Base-by-base conservation (phyloP, 2,329 filamentous ascomycete genomes). In the Pseudogymnoascus sp. region DNA sequence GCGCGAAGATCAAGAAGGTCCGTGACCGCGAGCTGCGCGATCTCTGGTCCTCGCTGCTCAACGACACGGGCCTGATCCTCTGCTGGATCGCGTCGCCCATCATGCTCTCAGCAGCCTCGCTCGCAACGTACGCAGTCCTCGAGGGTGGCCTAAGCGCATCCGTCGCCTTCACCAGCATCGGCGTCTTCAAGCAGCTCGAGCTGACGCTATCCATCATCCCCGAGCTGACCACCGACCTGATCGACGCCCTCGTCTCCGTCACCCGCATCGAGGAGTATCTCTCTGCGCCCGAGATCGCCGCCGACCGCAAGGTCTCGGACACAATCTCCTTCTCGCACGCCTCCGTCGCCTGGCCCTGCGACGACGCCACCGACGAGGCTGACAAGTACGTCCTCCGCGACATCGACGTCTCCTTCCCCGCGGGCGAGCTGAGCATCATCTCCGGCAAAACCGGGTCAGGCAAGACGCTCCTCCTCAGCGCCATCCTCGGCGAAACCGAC, bases 391-490 rank as follows among this genome's bases (percentile, higher is more conserved):
- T 86, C 13, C 76, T 93, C 19, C 81, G 82, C 61, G 79, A 88
- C 67, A 69, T 93, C 59, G 84, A 83, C 66, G 71, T 91, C 10
- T 80, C 80, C 0, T 91, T 93, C 68, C 90, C 89, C 0, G 74
- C 78, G 14, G 83, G 85, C 16, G 86, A 90, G 68, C 76, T 95
- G 7, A 91, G 85, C 19, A 82, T 93, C 13, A 85, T 93, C 35
- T 89, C 88, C 3, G 90, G 90, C 0, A 87, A 87, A 71, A 93
- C 90, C 0, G 90, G 90, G 0, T 86, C 86, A 7, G 90, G 90
- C 14, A 93, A 93, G 76, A 91, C 86, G 72, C 76, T 93, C 40
- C 76, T 95, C 66, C 79, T 95, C 6, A 83, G 88, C 0, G 83
- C 89, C 0, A 84, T 93, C 26, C 81, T 93, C 4, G 90, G 90